Conservation (phyloP, 1,139 yeast genomes). For the Geotrichum carabidarum region DNA sequence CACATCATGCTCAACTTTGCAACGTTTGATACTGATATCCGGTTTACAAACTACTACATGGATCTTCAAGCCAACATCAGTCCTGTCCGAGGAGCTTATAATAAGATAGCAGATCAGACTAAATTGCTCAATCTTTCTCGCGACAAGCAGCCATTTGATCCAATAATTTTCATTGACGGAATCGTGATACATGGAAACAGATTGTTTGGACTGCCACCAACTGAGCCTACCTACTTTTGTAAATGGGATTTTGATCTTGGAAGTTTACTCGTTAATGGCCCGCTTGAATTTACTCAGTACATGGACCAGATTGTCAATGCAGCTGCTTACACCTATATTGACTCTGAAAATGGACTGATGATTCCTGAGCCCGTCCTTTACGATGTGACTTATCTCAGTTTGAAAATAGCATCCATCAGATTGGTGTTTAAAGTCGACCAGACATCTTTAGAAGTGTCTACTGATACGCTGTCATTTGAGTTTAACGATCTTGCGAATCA, state of each 20-base stretch:
- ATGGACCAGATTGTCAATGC: constrained; percentile 45
- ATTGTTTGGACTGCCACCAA: constrained; percentile 87
- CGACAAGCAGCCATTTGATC: constrained; percentile 22
- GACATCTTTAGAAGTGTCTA: constrained; percentile 31
- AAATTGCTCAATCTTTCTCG: constrained; percentile 29
- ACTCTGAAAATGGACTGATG: constrained; percentile 67
- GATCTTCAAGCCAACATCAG: constrained; percentile 44
- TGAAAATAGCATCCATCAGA: constrained; percentile 29
- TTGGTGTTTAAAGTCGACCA: constrained; percentile 34
- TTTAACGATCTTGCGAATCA: constrained; percentile 67
- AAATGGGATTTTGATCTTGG: constrained; percentile 83
- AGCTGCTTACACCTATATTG: constrained; percentile 60
- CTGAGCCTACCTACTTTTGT: constrained; percentile 80
- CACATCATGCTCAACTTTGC: constrained; percentile 63
- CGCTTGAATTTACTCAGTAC: constrained; percentile 46
- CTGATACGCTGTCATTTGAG: constrained; percentile 42
- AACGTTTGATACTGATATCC: constrained; percentile 64
- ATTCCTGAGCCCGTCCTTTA: constrained; percentile 52
- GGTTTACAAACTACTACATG: constrained; percentile 92
- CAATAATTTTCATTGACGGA: constrained; percentile 57
- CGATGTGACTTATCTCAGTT: constrained; percentile 60
- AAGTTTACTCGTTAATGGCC: constrained; percentile 50
- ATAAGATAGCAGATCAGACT: constrained; percentile 23
- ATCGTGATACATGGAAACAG: constrained; percentile 76
- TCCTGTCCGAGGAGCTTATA: constrained; percentile 35